Percentiles rank a stretch among this genome's conserved stretches.
Conservation (phyloP, 1,284 basidiomycete genomes). For the Boletus hoseneyae region DNA sequence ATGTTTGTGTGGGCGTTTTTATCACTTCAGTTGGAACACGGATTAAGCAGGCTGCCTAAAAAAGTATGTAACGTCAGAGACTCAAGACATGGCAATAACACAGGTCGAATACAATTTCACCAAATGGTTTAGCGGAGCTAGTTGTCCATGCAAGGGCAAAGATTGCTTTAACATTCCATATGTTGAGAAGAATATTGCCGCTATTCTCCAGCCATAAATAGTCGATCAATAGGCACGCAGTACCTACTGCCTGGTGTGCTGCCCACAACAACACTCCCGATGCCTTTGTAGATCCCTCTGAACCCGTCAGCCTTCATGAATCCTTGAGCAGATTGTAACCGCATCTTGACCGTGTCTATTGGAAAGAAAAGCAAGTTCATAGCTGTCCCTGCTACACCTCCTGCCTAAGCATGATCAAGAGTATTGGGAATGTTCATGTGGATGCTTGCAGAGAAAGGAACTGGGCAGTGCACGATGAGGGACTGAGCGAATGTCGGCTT, state of each 20-base stretch:
- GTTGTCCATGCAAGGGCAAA: conserved; percentile 55
- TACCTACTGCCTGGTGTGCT: conserved; percentile 90
- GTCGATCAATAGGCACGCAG: not conserved
- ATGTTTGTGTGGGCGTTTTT: conserved; percentile 82
- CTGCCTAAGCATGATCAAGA: conserved; percentile 53
- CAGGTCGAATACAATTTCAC: conserved; percentile 68
- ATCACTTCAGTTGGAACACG: conserved; percentile 95
- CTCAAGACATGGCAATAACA: conserved; percentile 9
- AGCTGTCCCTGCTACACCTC: conserved; percentile 82
- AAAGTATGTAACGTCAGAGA: conserved; percentile 14
- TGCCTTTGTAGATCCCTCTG: conserved; percentile 88
- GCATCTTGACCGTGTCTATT: conserved; percentile 95
- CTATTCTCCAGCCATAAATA: conserved; percentile 40
- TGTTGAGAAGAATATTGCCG: conserved; percentile 92
- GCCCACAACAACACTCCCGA: conserved; percentile 94
- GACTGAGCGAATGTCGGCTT: conserved; percentile 37
- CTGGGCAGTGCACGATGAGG: conserved; percentile 31
- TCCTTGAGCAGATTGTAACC: conserved; percentile 86
- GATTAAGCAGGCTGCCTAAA: conserved; percentile 84
- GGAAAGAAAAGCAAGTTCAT: conserved; percentile 97
- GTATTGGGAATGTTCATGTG: conserved; percentile 13
- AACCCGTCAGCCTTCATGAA: conserved; percentile 89
- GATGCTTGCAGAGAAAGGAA: conserved; percentile 8
- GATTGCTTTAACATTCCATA: conserved; percentile 88
- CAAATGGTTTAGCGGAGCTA: conserved; percentile 74